Conservation (phyloP, 805 yeast species). For the Yarrowia yakushimensis region DNA sequence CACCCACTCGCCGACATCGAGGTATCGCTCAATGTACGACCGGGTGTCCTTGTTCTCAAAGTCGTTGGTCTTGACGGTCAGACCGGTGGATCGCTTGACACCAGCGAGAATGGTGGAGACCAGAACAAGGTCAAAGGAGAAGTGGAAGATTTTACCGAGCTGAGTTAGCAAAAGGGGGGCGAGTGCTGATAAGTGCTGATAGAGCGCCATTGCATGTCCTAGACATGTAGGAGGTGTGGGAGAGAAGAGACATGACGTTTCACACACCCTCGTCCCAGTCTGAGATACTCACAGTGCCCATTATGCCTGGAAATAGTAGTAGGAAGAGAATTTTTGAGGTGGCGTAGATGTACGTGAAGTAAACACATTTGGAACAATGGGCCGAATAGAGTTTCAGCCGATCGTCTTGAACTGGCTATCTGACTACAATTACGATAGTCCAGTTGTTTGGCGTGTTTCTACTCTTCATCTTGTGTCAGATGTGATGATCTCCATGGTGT, state of each 20-base stretch:
- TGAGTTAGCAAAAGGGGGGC: slow-evolving; percentile 29
- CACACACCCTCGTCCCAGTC: neutral
- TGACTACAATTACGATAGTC: no score
- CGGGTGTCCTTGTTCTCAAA: slow-evolving; percentile 49
- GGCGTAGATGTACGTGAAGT: slow-evolving; percentile 18
- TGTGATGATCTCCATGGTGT: neutral
- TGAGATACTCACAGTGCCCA: slow-evolving; percentile 19
- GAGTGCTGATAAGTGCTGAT: neutral
- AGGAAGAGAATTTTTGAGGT: slow-evolving; percentile 17
- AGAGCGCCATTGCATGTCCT: neutral
- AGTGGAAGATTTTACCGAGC: slow-evolving; percentile 67
- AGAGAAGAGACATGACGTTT: neutral
- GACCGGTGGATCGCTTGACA: slow-evolving; percentile 77
- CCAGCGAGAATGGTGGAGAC: slow-evolving; percentile 83
- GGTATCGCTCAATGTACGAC: slow-evolving; percentile 53
- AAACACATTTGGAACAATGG: slow-evolving; percentile 19
- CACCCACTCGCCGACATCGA: slow-evolving; percentile 80
- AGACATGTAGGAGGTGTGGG: no score
- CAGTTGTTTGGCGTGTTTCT: neutral
- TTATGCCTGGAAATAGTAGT: slow-evolving; percentile 21
- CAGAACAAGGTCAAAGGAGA: slow-evolving; percentile 71
- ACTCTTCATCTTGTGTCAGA: no score
- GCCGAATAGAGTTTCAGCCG: neutral
- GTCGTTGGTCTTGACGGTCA: slow-evolving; percentile 50
- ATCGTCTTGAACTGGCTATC: neutral